Evolutionary conservation across 2,329 filamentous ascomycete species (phyloP), one percentile per base, ranked within the genome.

Genomic region (Diplocarpon mali): DNA sequence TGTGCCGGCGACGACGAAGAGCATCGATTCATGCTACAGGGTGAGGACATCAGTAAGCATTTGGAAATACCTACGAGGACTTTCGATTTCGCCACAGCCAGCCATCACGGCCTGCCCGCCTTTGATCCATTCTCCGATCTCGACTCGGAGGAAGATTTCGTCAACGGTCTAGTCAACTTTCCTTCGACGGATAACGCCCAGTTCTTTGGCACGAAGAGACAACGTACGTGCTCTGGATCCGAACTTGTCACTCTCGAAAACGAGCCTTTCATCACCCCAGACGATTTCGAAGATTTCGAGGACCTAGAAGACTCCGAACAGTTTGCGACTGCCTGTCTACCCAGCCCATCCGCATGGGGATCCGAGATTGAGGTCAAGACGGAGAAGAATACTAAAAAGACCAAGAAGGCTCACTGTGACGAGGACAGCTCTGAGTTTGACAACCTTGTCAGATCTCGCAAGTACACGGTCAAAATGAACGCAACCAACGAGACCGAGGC

Each of bases 101-200:
- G 70, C 54, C 68, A 72, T 51, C 65, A 74, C 67, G 75, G 75
- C 17, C 72, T 92, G 27, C 81, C 84, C 20, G 70, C 73, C 8
- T 93, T 94, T 56, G 85, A 93, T 64, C 84, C 87, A 53, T 78
- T 93, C 54, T 92, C 89, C 17, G 88, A 94, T 58, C 74, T 95
- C 45, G 89, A 95, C 63, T 88, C 85, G 1, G 89, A 95, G 58
- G 86, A 93, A 73, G 86, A 92, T 62, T 87, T 93, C 58, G 75
- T 78, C 57, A 81, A 78, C 62, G 75, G 76, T 44, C 74, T 93
- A 8, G 80, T 87, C 52, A 78, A 85, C 59, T 82, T 88, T 53
- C 70, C 75, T 50, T 63, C 71, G 15, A 66, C 69, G 32, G 67
- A 73, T 39, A 79, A 81, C 64, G 67, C 75, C 11, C 68, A 74